Percentiles rank a stretch among this genome's conserved stretches.
These are phyloP conservation scores for Candida maltosa DNA, from an alignment of 805 yeast species.

Conservation along the genomic window DNA sequence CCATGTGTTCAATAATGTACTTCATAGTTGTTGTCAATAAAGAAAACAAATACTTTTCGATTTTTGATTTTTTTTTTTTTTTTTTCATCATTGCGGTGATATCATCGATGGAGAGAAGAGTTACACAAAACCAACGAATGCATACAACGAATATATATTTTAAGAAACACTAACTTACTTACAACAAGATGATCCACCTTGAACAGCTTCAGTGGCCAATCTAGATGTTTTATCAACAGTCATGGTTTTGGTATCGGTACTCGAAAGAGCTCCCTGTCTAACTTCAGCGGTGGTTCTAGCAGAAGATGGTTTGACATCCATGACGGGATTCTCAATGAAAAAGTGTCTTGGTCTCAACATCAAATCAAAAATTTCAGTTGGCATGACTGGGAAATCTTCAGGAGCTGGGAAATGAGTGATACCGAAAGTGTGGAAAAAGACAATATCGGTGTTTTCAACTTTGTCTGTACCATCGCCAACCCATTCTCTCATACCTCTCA, in stretches of 20 bases:
- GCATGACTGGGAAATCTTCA: constrained; percentile 88
- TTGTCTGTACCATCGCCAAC: constrained; percentile 56
- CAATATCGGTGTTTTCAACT: constrained; percentile 66
- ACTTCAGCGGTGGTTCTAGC: constrained; percentile 40
- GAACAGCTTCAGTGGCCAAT: constrained; percentile 36
- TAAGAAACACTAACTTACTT: too few relatives aligned
- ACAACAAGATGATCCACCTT: too few relatives aligned
- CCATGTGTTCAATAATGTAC: constrained; percentile 96
- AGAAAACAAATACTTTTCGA: neutral
- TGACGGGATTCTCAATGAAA: constrained; percentile 73
- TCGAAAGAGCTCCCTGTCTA: constrained; percentile 27
- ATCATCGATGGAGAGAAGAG: too few relatives aligned
- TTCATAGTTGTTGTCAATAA: constrained; percentile 52
- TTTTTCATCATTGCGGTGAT: too few relatives aligned
- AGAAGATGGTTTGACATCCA: constrained; percentile 68
- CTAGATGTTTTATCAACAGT: constrained; percentile 37
- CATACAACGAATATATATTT: too few relatives aligned
- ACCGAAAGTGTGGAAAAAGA: constrained; percentile 80
- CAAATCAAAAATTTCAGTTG: constrained; percentile 75
- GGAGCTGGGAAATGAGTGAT: constrained; percentile 86
- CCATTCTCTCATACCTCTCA: constrained; percentile 67
- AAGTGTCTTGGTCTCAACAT: constrained; percentile 77
- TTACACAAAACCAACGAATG: too few relatives aligned
- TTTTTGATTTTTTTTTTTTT: neutral
- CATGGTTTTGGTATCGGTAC: constrained; percentile 33